These are phyloP conservation scores for Pichia cactophila DNA, from an alignment of 1,139 yeast genomes.

Conservation along the genomic window DNA sequence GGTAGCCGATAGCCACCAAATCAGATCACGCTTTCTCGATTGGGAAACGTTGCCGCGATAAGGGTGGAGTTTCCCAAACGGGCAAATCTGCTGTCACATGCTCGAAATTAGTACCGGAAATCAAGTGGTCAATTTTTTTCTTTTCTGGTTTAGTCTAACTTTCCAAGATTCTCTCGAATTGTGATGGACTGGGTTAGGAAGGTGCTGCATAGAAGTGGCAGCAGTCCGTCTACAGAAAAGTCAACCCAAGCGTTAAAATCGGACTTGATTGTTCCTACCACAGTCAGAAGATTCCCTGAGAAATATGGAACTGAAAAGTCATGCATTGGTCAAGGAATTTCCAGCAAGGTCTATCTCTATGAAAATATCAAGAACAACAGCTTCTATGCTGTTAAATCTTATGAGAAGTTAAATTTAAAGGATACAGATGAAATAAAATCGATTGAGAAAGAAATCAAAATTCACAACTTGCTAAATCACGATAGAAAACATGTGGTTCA, in stretches of 20 bases:
- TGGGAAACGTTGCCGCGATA: not conserved
- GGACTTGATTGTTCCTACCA: not conserved
- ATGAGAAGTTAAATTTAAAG: conserved; percentile 31
- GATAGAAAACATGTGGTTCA: conserved; percentile 33
- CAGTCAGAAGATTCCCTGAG: conserved; percentile 14
- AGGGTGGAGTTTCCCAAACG: not conserved
- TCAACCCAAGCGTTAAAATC: not conserved
- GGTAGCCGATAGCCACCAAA: not conserved
- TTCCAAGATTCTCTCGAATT: not conserved
- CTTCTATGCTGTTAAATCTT: conserved; percentile 34
- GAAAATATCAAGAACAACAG: conserved; percentile 29
- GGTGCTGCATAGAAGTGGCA: not conserved
- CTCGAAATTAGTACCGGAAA: too few species aligned
- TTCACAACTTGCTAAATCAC: conserved; percentile 9
- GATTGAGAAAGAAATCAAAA: conserved; percentile 32
- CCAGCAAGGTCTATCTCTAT: conserved; percentile 10
- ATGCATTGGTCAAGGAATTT: conserved; percentile 31
- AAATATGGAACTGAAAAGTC: conserved; percentile 18
- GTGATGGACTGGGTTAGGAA: not conserved
- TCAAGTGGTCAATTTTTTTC: too few species aligned
- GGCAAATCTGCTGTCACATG: not conserved
- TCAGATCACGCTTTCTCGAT: not conserved
- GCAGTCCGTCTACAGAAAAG: not conserved
- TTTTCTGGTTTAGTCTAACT: too few species aligned
- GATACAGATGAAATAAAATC: conserved; percentile 32